These are phyloP conservation scores for Podila minutissima DNA, from an alignment of 192 early-diverging fungal genomes.

Conservation along the genomic window DNA sequence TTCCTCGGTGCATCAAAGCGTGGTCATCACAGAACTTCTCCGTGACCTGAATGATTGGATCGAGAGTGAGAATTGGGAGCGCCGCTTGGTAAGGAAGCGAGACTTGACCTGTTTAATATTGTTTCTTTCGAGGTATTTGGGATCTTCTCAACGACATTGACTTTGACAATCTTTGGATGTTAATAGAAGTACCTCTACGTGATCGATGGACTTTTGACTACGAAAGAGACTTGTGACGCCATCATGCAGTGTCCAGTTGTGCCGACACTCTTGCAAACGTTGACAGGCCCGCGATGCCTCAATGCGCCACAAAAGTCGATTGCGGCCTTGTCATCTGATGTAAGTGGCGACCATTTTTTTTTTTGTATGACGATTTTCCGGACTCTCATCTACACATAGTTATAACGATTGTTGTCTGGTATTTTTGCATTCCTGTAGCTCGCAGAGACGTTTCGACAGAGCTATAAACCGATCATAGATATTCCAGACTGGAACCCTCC, in stretches of 20 bases:
- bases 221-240: not conserved
- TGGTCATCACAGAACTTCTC: conserved; percentile 19
- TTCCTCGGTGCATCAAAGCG: not conserved
- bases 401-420: no score
- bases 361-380: no score
- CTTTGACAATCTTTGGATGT: not conserved
- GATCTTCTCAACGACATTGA: no score
- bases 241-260: conserved; percentile 16
- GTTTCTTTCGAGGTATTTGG: not conserved
- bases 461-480: no score
- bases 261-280: conserved; percentile 15
- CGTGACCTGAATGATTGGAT: conserved; percentile 46
- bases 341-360: not conserved
- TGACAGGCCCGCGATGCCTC: conserved; percentile 14
- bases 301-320: conserved; percentile 22
- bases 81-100: conserved; percentile 21
- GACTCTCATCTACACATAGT: no score
- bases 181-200: conserved; percentile 31
- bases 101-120: not conserved
- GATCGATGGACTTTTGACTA: conserved; percentile 17
- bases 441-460: no score
- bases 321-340: conserved; percentile 9
- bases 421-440: no score
- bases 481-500: no score
- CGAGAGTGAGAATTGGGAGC: conserved; percentile 42